Evolutionary conservation across 768 basidiomycete species (phyloP).

Genomic region (Rhodotorula babjevae): DNA sequence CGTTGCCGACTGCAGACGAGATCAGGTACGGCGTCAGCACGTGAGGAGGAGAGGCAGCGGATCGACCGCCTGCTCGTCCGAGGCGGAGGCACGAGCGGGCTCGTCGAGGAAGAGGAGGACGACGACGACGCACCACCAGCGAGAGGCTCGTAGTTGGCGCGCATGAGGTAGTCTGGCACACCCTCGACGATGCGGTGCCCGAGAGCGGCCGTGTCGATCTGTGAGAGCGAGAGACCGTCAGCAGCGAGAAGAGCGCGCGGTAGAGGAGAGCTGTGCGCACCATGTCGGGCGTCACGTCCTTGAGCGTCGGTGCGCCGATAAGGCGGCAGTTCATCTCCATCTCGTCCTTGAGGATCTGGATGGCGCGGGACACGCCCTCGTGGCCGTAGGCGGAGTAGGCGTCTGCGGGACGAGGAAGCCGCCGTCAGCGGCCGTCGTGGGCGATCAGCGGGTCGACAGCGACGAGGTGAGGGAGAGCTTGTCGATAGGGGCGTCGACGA

Average conservation of each 20-base stretch:
- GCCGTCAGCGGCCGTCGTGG: too few relatives aligned
- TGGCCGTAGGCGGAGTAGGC: slow-evolving; percentile 80
- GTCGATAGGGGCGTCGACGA: too few relatives aligned
- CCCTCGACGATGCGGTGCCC: slow-evolving; percentile 6
- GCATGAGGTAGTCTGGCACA: slow-evolving; percentile 23
- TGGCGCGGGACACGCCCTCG: slow-evolving; percentile 75
- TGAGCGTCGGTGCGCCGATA: slow-evolving; percentile 72
- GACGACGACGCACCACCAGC: slow-evolving; percentile 8
- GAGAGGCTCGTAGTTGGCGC: slow-evolving; percentile 35
- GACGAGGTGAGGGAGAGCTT: too few relatives aligned
- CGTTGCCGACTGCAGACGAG: slow-evolving; percentile 25
- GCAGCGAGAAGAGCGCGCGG: background rate
- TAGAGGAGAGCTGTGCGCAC: slow-evolving; percentile 58
- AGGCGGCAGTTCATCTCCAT: slow-evolving; percentile 97
- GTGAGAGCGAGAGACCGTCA: background rate
- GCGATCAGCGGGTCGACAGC: too few relatives aligned
- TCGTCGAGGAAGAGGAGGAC: too few relatives aligned
- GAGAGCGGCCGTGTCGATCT: slow-evolving; percentile 27
- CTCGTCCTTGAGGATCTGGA: slow-evolving; percentile 86
- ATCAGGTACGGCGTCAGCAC: too few relatives aligned
- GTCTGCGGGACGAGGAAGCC: background rate
- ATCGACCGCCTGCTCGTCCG: too few relatives aligned
- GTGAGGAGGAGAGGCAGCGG: background rate
- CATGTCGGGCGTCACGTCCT: slow-evolving; percentile 80
- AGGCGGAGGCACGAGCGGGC: too few relatives aligned